A percentile compares a stretch with the other conserved stretches of the same genome.
Conservation (phyloP, 2,329 filamentous ascomycete species). For the Xylariaceae sp. region DNA sequence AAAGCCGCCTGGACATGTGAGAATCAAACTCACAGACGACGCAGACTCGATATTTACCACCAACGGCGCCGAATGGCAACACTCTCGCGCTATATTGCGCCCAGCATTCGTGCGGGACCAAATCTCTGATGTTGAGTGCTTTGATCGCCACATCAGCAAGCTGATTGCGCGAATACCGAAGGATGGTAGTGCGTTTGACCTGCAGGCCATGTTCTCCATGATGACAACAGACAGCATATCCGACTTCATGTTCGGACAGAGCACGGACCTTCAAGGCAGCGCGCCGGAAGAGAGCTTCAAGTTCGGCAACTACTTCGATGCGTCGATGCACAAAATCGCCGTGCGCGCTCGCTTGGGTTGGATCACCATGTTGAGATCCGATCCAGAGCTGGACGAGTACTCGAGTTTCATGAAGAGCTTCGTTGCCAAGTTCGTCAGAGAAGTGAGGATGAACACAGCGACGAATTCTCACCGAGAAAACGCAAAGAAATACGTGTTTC, state of each 20-base stretch:
- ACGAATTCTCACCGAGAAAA: conserved; percentile 33
- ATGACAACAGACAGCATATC: conserved; percentile 65
- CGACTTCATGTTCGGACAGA: conserved; percentile 56
- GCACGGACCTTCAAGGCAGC: conserved; percentile 37
- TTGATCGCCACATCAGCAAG: conserved; percentile 64
- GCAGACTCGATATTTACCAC: conserved; percentile 48
- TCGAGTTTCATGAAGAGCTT: conserved; percentile 42
- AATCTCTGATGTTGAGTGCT: conserved; percentile 64
- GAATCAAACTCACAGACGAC: not conserved
- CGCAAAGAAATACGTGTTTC: conserved; percentile 48
- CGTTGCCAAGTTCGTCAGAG: conserved; percentile 37
- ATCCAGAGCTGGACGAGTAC: conserved; percentile 36
- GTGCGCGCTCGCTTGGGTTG: conserved; percentile 39
- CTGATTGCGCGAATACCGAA: conserved; percentile 56
- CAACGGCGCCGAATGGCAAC: conserved; percentile 51
- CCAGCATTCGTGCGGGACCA: conserved; percentile 52
- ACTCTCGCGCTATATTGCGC: conserved; percentile 48
- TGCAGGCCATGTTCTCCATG: conserved; percentile 60
- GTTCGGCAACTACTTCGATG: conserved; percentile 49
- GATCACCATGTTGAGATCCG: conserved; percentile 32
- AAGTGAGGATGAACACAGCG: conserved; percentile 33
- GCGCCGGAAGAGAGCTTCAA: conserved; percentile 34
- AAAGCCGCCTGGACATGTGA: not conserved
- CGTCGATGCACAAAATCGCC: conserved; percentile 38
- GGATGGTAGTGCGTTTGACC: conserved; percentile 53